phyloP scores from a whole-genome alignment of 78 protist genomes.

The Dictyostelium firmibasis region DNA sequence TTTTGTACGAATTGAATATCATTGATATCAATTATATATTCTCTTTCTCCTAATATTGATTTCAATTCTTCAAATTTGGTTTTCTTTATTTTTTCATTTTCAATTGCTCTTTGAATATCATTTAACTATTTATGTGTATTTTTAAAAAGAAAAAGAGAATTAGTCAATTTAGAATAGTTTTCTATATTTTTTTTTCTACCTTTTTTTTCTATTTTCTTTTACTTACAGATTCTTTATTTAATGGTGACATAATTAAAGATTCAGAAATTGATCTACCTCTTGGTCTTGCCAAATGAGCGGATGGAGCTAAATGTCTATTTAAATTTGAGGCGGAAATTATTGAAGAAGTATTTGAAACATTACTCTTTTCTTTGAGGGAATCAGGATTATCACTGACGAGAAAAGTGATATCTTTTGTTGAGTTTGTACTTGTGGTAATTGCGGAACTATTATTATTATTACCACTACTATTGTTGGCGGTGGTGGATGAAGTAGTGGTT shows the following conservation, averaged over 20 bases:
- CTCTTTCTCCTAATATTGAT: slow-evolving; percentile 13
- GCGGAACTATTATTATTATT: background rate
- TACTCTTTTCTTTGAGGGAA: slow-evolving; percentile 32
- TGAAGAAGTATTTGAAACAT: slow-evolving; percentile 34
- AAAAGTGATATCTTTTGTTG: slow-evolving; percentile 40
- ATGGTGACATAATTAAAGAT: slow-evolving; percentile 48
- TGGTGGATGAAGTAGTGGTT: background rate
- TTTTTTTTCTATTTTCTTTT: background rate
- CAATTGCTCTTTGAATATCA: slow-evolving; percentile 76
- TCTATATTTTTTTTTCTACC: background rate
- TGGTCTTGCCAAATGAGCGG: slow-evolving; percentile 23
- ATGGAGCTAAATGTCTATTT: background rate
- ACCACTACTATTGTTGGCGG: background rate
- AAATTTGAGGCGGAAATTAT: slow-evolving; percentile 15
- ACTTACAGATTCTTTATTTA: slow-evolving; percentile 35
- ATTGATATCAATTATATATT: slow-evolving; percentile 37
- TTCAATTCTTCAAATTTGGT: slow-evolving; percentile 44
- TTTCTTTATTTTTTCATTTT: slow-evolving; percentile 70
- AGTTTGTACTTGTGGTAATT: background rate
- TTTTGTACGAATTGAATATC: slow-evolving; percentile 69
- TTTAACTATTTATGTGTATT: too few relatives aligned
- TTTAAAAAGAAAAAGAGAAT: too few relatives aligned
- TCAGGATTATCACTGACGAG: slow-evolving; percentile 19
- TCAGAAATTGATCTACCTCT: slow-evolving; percentile 74
- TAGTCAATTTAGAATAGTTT: background rate